Base-by-base conservation (phyloP, 192 early-diverging fungal genomes). In the Coemansia sp. region DNA sequence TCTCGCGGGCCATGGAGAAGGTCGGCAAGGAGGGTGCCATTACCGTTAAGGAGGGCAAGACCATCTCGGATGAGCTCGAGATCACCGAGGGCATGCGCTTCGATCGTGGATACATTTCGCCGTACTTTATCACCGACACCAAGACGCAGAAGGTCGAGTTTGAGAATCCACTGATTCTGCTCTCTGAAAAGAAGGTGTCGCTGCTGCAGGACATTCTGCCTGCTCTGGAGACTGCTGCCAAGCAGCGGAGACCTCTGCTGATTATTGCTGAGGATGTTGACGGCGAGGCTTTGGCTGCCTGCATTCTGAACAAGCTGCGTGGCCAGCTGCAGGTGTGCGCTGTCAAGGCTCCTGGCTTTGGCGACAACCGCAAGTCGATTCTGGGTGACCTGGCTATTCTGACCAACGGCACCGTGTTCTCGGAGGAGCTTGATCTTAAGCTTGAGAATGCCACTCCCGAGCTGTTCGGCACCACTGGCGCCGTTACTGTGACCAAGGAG, bases 1-100 rank as follows among this genome's bases (percentile, higher is more conserved):
- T 99, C 82, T 95, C 98, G 50, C 91, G 93, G 63, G 98, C 98
- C 33, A 99, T 99, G 98, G 96, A 99, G 81, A 98, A 98, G 87
- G 98, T 99, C 60, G 98, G 98, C 61, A 99, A 99, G 84, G 98
- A 99, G 83, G 98, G 98, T 62, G 98, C 98, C 37, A 99, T 99
- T 80, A 99, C 96, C 3, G 92, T 96, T 70, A 93, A 96, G 86
- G 98, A 98, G 80, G 98, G 98, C 69, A 98, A 98, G 85, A 99
- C 98, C 47, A 89, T 98, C 54, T 88, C 92, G n/a, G 98, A 99
- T 75, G 95, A 99, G 84, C 84, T 99, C 41, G 94, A 95, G 71
- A 90, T 99, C 82, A 99, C 98, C 50, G 98, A 99, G 82, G 95
- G 95, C 61, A 99, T 99, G 98, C 89, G 93, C 59, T 99, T 99